A percentile compares a stretch with the other conserved stretches of the same genome.
These are phyloP conservation scores for Pythium volutum DNA, from an alignment of 352 stramenopile species.

Conservation along the genomic window DNA sequence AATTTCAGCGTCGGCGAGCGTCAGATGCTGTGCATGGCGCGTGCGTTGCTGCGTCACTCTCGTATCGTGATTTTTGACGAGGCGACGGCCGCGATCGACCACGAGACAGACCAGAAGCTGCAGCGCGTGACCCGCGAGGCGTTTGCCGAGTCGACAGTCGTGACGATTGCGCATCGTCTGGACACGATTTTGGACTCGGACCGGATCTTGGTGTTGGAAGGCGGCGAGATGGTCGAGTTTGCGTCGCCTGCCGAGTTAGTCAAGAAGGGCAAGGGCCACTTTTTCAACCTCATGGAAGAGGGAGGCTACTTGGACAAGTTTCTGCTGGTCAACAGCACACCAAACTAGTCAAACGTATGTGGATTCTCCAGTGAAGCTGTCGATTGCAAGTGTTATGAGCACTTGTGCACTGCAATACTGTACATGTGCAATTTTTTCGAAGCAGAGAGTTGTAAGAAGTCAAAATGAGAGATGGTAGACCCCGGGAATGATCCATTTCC, in stretches of 20 bases:
- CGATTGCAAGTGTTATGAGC: too few species aligned
- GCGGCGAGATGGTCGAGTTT: conserved; percentile 78
- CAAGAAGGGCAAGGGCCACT: conserved; percentile 31
- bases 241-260: conserved; percentile 68
- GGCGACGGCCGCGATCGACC: conserved; percentile 67
- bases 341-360: too few species aligned
- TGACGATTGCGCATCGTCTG: conserved; percentile 79
- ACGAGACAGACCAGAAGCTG: conserved; percentile 52
- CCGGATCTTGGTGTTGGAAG: conserved; percentile 31
- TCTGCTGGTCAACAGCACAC: too few species aligned
- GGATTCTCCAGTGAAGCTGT: too few species aligned
- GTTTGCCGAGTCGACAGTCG: conserved; percentile 89
- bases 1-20: conserved; percentile 88
- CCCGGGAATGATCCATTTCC: too few species aligned
- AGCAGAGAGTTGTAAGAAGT: too few species aligned
- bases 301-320: conserved; percentile 34
- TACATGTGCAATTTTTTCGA: too few species aligned
- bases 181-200: conserved; percentile 2
- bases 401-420: too few species aligned
- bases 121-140: conserved; percentile 69
- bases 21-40: conserved; percentile 48
- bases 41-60: conserved; percentile 82
- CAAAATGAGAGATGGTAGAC: too few species aligned
- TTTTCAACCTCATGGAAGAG: conserved; percentile 44
- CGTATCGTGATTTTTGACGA: conserved; percentile 72